Conservation (phyloP, 352 stramenopile species). For the Globisporangium okanoganense region DNA sequence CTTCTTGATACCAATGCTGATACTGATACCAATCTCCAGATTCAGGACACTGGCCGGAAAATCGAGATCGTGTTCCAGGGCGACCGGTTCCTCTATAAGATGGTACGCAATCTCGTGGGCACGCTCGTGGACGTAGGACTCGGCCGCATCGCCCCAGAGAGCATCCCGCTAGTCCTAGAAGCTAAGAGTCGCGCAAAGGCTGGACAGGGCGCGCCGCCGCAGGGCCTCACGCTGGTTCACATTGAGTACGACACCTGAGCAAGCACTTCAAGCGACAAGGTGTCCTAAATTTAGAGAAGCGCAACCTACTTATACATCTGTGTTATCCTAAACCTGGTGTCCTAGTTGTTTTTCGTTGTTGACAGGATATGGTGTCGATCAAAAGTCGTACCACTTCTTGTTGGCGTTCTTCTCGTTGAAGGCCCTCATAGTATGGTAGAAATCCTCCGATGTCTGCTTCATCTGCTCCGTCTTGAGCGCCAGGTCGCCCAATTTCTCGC, state of each 20-base stretch:
- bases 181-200: slow-evolving; percentile 48
- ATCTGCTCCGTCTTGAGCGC: slow-evolving; percentile 81
- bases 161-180: slow-evolving; percentile 42
- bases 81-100: slow-evolving; percentile 82
- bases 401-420: slow-evolving; percentile 84
- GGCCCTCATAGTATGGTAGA: slow-evolving; percentile 82
- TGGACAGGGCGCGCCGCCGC: slow-evolving; percentile 61
- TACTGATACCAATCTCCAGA: slow-evolving; percentile 15
- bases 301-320: not conserved
- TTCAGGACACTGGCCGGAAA: slow-evolving; percentile 22
- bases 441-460: slow-evolving; percentile 78
- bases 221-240: slow-evolving; percentile 50
- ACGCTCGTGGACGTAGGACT: slow-evolving; percentile 76
- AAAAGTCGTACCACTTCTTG: slow-evolving; percentile 88
- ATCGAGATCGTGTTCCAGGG: slow-evolving; percentile 59
- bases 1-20: slow-evolving; percentile 8
- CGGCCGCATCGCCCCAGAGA: slow-evolving; percentile 31
- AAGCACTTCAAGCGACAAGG: not conserved
- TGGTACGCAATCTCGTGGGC: slow-evolving; percentile 81
- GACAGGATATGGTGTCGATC: not conserved
- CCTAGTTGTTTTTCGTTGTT: not conserved
- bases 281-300: slow-evolving; percentile 3
- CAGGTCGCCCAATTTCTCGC: slow-evolving; percentile 72
- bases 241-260: slow-evolving; percentile 14
- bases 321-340: not conserved